A percentile compares a stretch with the other conserved stretches of the same genome.
phyloP scores from a whole-genome alignment of 148 eudicot species.

The Chenopodium quinoa region DNA sequence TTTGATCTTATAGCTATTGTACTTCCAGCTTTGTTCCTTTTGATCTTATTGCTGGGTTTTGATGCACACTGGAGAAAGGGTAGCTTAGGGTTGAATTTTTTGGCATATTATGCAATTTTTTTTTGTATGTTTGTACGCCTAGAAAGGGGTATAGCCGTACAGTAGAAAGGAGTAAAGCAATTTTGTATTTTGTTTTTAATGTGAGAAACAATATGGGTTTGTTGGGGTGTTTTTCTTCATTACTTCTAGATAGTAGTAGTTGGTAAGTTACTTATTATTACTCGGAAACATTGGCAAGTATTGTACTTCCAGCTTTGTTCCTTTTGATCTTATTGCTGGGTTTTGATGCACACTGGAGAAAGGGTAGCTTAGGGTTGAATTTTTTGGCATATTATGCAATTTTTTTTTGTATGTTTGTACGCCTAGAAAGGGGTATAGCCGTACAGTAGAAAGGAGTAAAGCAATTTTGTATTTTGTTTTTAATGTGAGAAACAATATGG shows the following conservation, averaged over 20 bases:
- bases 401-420: neutral
- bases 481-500: neutral
- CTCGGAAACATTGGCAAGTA: neutral
- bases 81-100: neutral
- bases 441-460: neutral
- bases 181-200: neutral
- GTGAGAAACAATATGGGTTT: neutral
- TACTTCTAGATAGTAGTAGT: neutral
- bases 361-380: neutral
- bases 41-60: neutral
- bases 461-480: neutral
- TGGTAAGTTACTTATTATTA: neutral
- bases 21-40: neutral
- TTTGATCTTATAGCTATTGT: neutral
- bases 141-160: too few species aligned
- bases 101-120: neutral
- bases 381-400: neutral
- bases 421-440: too few species aligned
- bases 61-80: neutral
- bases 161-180: neutral
- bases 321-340: neutral
- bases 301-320: neutral
- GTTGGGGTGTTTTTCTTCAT: neutral
- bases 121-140: neutral
- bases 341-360: neutral